Percentiles rank a stretch among this genome's conserved stretches.
Evolutionary conservation across 2,329 filamentous ascomycete species (phyloP).

Genomic region (Bipolaris cookei): DNA sequence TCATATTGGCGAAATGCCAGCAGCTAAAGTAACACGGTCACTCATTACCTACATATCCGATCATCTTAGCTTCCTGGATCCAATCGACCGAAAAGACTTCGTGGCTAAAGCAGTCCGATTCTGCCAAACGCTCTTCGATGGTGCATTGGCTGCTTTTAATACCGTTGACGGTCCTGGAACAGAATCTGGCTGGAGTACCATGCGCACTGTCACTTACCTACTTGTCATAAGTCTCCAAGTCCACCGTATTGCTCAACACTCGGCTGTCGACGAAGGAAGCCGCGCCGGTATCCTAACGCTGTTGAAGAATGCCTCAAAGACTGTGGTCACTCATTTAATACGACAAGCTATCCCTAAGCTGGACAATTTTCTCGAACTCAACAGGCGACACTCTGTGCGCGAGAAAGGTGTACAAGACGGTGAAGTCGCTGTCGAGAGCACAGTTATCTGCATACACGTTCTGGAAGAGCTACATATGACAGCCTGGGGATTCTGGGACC

Average conservation of each 20-base stretch:
- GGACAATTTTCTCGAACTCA: conserved; percentile 54
- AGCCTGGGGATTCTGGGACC: conserved; percentile 52
- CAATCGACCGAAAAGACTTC: conserved; percentile 59
- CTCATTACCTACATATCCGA: conserved; percentile 58
- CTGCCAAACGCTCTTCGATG: conserved; percentile 45
- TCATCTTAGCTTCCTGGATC: conserved; percentile 60
- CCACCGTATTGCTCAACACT: conserved; percentile 39
- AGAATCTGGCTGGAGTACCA: not conserved
- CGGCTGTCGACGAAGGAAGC: conserved; percentile 20
- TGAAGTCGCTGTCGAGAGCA: conserved; percentile 53
- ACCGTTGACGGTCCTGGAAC: not conserved
- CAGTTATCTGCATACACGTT: conserved; percentile 56
- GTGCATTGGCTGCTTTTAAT: conserved; percentile 24
- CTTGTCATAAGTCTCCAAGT: conserved; percentile 42
- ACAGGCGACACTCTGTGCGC: conserved; percentile 49
- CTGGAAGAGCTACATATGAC: conserved; percentile 42
- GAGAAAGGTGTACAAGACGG: conserved; percentile 58
- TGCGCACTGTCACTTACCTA: conserved; percentile 37
- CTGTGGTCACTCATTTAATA: conserved; percentile 47
- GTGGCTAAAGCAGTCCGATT: conserved; percentile 52
- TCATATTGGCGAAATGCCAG: conserved; percentile 10
- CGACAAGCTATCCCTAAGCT: conserved; percentile 47
- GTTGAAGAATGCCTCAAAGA: conserved; percentile 44
- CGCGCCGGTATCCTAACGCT: conserved; percentile 34
- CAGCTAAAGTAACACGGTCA: conserved; percentile 50